These are phyloP conservation scores for Lipomyces chichibuensis DNA, from an alignment of 805 yeast species.

Conservation along the genomic window DNA sequence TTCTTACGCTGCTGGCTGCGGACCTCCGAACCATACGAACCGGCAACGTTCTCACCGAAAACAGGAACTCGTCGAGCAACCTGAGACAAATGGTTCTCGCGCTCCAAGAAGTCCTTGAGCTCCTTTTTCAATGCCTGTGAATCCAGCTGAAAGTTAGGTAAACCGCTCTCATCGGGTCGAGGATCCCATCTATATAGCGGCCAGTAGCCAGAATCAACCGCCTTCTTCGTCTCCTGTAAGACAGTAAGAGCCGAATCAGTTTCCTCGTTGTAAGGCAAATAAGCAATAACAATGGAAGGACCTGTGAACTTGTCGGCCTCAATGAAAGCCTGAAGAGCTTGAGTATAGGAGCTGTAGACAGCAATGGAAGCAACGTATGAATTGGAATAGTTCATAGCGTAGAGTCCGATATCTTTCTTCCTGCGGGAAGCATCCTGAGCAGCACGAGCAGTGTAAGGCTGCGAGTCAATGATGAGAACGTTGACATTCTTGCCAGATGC, in stretches of 20 bases:
- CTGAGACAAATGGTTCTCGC: constrained; percentile 84
- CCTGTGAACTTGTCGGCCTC: constrained; percentile 91
- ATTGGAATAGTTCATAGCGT: constrained; percentile 90
- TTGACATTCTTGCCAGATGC: constrained; percentile 77
- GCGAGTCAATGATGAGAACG: constrained; percentile 83
- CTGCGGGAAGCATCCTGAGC: constrained; percentile 47
- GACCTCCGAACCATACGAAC: constrained; percentile 63
- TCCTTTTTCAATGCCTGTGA: constrained; percentile 79
- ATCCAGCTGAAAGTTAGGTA: constrained; percentile 73
- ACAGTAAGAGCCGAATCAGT: constrained; percentile 64
- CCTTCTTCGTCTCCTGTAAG: constrained; percentile 81
- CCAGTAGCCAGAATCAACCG: constrained; percentile 96
- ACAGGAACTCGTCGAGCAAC: constrained; percentile 71
- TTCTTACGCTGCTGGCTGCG: constrained; percentile 61
- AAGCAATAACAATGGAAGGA: constrained; percentile 89
- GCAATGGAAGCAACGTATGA: constrained; percentile 94
- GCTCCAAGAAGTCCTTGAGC: constrained; percentile 76
- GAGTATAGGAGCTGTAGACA: constrained; percentile 90
- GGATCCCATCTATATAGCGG: constrained; percentile 91
- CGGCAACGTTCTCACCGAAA: constrained; percentile 71
- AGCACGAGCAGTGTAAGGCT: constrained; percentile 57
- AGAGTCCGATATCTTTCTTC: constrained; percentile 90
- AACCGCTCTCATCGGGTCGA: constrained; percentile 50
- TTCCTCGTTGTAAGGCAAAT: constrained; percentile 74
- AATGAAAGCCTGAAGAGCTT: constrained; percentile 79